Evolutionary conservation across 352 stramenopile species (phyloP), one percentile per base, ranked within the genome.

Genomic region (Phytophthora fragariae): DNA sequence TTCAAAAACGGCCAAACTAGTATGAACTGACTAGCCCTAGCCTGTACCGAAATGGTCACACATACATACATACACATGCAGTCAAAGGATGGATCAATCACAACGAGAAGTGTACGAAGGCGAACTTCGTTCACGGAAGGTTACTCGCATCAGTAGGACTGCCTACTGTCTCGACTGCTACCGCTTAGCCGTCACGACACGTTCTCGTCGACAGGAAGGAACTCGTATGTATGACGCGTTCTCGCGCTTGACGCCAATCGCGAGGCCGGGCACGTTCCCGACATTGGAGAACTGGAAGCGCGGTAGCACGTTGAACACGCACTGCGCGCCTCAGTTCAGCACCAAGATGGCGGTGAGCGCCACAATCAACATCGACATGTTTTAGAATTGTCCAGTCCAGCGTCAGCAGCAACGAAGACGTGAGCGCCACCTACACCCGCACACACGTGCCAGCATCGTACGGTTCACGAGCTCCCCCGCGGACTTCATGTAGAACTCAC

Each of bases 401-500:
- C 15, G 47, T 5, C 39, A 74, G 39, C 31, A 56, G 10, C 29
- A 65, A 39, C 49, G 54, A 15, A 53, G 0, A 5, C 7, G 21
- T 74, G 15, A 69, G 21, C 21, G 17, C 17, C 8, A 6, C 31
- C 9, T 31, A 33, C 21, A 8, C 3, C 9, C 27, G 12, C 35
- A 9, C 35, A 5, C 37, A 66, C 66, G n/a, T 64, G 84, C 80
- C 72, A 84, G 50, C 49, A 70, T 72, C 15, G 59, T 73, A 35
- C 81, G 79, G 33, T 84, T 86, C 19, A 84, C 80, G 58, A 91
- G 77, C 56, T 91, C 84, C 33, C 86, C 89, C 15, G 86, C 86
- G 19, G 89, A 78, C 50, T 86, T 87, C 15, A 84, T 84, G 57
- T 92, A 93, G 7, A 93, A 61, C 65, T 90, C 70, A 47, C 86